Evolutionary conservation across 1,284 basidiomycete genomes (phyloP), one percentile per base, ranked within the genome.

Genomic region (Cryptococcus neoformans): DNA sequence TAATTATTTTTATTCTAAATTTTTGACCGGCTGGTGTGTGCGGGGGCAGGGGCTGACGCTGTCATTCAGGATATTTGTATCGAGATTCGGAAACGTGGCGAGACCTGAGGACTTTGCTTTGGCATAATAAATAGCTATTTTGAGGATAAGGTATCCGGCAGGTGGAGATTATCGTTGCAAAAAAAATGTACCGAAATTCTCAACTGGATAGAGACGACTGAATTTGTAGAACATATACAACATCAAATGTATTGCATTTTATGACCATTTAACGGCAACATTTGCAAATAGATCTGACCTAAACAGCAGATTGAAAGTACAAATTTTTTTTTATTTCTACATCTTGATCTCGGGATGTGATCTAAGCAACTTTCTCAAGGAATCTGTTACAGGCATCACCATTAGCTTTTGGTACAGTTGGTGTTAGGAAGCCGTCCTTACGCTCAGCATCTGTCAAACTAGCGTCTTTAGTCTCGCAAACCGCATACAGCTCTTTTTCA

Each of bases 31-130:
- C 28, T 28, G 28, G 28, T 28, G 21, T 28, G 28, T 28, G 28
- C 10, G 16, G 45, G 45, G 11, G 16, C 12, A 47, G 11, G 44
- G 45, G 16, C 16, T n/a, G 7, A 50, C 28, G 28, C 4, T 28
- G 28, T 28, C 21, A 44, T 41, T 6, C 60, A 73, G 67, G 74
- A 58, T 91, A 90, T 75, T 80, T 91, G 35, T 91, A 91, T 77
- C 83, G 84, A 57, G 88, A 91, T 71, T 90, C 88, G 10, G 86
- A 91, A 59, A 78, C 78, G 21, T 91, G 88, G 88, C 82, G 80
- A 51, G 81, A 82, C 69, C 75, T 90, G 56, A 82, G 81, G 76
- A 89, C 87, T 47, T 74, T 90, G 49, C 72, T 90, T 54, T 89
- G 88, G 88, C 86, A 89, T 72, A 90, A 90, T 78, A 85, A 83